These are phyloP conservation scores for Kwoniella botswanensis DNA, from an alignment of 768 basidiomycete genomes.

Conservation along the genomic window DNA sequence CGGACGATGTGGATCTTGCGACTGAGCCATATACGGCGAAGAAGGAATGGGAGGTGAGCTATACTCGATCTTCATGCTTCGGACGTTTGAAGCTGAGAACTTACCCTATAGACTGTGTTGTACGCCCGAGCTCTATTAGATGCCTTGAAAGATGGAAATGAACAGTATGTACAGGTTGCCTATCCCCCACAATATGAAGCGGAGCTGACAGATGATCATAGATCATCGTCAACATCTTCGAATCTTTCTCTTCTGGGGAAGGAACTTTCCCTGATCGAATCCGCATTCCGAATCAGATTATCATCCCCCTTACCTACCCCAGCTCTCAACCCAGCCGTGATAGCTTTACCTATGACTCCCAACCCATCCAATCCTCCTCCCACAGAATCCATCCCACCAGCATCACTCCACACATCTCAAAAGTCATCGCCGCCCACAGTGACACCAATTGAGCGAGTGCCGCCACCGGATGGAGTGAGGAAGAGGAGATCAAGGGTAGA, in stretches of 20 bases:
- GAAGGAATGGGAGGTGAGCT: constrained; percentile 47
- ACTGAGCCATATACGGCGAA: constrained; percentile 13
- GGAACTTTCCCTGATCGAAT: constrained; percentile 12
- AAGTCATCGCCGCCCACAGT: not conserved
- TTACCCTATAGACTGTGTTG: constrained; percentile 23
- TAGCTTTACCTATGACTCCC: constrained; percentile 24
- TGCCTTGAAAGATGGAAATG: constrained; percentile 27
- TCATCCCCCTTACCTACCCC: constrained; percentile 21
- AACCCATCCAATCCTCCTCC: constrained; percentile 8
- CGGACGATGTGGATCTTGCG: constrained; percentile 29
- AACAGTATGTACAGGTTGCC: constrained; percentile 17
- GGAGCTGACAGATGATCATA: not conserved
- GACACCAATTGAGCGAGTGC: not conserved
- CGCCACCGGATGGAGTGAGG: not conserved
- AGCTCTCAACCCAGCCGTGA: constrained; percentile 18
- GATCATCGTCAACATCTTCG: constrained; percentile 20
- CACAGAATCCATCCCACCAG: not conserved
- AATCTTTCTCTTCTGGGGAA: constrained; percentile 3
- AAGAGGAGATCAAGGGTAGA: constrained; percentile 15
- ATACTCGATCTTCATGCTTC: not conserved
- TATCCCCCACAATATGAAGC: not conserved
- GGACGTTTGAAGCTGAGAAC: not conserved
- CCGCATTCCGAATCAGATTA: constrained; percentile 5
- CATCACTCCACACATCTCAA: not conserved
- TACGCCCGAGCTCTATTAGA: constrained; percentile 41